Evolutionary conservation across 2,329 filamentous ascomycete genomes (phyloP), one percentile per base, ranked within the genome.

Genomic region (Claviceps arundinis): DNA sequence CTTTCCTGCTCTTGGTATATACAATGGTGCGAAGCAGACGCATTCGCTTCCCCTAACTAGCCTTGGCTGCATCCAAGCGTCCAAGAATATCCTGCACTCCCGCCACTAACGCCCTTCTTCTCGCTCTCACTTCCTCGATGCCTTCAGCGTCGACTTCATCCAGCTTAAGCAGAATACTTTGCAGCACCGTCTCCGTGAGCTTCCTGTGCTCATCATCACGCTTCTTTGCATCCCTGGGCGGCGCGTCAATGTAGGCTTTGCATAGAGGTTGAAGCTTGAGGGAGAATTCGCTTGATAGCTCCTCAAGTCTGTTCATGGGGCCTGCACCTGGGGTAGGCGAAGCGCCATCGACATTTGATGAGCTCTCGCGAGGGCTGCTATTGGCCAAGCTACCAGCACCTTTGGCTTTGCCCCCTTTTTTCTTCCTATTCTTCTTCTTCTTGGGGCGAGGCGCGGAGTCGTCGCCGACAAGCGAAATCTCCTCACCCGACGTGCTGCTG

Each of bases 81-180:
- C 75, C 81, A 57, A 93, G 66, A 44, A 85, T 70, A 11, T 71
- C 76, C 64, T 91, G 85, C 3, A 85, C 82, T 56, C 84, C 76
- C 60, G 73, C 79, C n/a, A 91, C 84, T 49, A 90, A 66, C 53
- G 82, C 84, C 70, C 86, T 90, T 61, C 87, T 72, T 64, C 73
- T 78, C 13, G 74, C 68, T 56, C 86, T 74, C 26, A 85, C 80
- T 13, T 83, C 80, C 9, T 71, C 65, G 57, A 87, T 80, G 5
- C 85, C 85, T 47, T 84, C 82, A 0, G 82, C 83, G 58, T 91
- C 85, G 2, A 91, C 80, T 22, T 77, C 82, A 63, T 93, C 87
- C 41, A 89, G 67, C 69, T 90, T 91, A 57, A 93, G 68, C 40
- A 91, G 62, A 2, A 89, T 80, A 59, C 89, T 84, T 56, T 84